phyloP scores from a whole-genome alignment of 768 basidiomycete species.

The Sporobolomyces pararoseus region DNA sequence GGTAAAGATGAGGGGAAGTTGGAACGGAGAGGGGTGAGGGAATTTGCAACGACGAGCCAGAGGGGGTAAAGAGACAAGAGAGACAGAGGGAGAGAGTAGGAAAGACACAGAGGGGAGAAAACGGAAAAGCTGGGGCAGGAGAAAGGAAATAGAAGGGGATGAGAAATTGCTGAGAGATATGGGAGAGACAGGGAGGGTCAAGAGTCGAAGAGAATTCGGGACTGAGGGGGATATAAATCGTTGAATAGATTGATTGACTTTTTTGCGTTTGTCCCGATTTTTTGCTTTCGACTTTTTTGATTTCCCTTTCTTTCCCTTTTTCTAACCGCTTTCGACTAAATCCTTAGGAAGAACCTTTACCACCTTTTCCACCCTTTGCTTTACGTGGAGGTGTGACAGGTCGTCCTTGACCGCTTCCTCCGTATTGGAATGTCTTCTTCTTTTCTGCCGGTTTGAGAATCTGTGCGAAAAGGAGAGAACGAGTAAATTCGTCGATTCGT shows the following conservation, averaged over 20 bases:
- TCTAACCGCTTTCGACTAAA: neutral
- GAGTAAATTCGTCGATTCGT: neutral
- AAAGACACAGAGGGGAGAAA: too few species aligned
- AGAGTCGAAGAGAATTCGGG: too few species aligned
- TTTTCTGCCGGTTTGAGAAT: constrained; percentile 99
- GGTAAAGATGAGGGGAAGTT: neutral
- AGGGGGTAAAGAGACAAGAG: neutral
- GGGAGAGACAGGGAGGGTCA: too few species aligned
- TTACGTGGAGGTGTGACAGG: constrained; percentile 95
- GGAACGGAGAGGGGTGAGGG: too few species aligned
- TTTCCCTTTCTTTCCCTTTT: neutral
- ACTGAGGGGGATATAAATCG: too few species aligned
- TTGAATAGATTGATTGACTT: too few species aligned
- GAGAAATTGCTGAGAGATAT: too few species aligned
- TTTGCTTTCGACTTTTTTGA: too few species aligned
- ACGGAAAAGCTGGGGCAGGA: neutral
- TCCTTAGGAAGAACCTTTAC: constrained; percentile 47
- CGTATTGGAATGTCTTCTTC: constrained; percentile 76
- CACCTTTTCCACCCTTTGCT: constrained; percentile 87
- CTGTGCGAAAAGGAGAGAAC: constrained; percentile 54
- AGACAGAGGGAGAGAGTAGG: constrained; percentile 1
- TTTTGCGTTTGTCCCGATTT: too few species aligned
- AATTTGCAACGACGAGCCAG: too few species aligned
- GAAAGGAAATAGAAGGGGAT: neutral
- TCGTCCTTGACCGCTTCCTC: constrained; percentile 66